phyloP scores from a whole-genome alignment of 2,329 filamentous ascomycete species.

The Ilyonectria mors-panacis region DNA sequence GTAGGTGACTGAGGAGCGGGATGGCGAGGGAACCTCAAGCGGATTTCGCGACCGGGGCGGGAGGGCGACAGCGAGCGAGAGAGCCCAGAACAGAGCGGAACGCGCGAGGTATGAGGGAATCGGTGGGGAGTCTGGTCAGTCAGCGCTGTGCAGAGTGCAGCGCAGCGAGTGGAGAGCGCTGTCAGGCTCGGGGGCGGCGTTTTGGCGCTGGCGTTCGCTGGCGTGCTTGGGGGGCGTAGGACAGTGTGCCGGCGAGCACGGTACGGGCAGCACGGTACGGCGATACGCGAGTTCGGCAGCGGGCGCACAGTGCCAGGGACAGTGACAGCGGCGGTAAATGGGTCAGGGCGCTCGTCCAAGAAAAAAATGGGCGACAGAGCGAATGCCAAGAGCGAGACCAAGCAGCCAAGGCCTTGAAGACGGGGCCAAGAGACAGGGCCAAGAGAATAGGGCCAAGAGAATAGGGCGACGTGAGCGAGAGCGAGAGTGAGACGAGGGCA shows the following conservation, averaged over 20 bases:
- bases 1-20: conserved; percentile 35
- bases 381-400: conserved; percentile 26
- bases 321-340: conserved; percentile 6
- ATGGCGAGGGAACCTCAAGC: conserved; percentile 37
- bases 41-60: conserved; percentile 42
- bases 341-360: conserved; percentile 21
- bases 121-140: conserved; percentile 16
- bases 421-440: conserved; percentile 24
- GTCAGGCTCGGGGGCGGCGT: conserved; percentile 40
- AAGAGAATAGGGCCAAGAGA: conserved; percentile 11
- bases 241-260: conserved; percentile 29
- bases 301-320: conserved; percentile 22
- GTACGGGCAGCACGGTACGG: conserved; percentile 38
- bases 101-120: conserved; percentile 31
- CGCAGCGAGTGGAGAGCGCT: conserved; percentile 38
- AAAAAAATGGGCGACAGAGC: conserved; percentile 21
- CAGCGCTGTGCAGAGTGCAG: conserved; percentile 17
- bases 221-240: conserved; percentile 26
- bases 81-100: conserved; percentile 17
- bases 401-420: conserved; percentile 26
- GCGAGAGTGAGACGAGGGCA: conserved; percentile 5
- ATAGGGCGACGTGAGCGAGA: background rate
- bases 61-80: conserved; percentile 29
- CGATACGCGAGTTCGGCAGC: conserved; percentile 20
- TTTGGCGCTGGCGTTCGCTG: conserved; percentile 27